These are phyloP conservation scores for Aspergillus udagawae DNA, from an alignment of 2,329 filamentous ascomycete genomes.

Conservation along the genomic window DNA sequence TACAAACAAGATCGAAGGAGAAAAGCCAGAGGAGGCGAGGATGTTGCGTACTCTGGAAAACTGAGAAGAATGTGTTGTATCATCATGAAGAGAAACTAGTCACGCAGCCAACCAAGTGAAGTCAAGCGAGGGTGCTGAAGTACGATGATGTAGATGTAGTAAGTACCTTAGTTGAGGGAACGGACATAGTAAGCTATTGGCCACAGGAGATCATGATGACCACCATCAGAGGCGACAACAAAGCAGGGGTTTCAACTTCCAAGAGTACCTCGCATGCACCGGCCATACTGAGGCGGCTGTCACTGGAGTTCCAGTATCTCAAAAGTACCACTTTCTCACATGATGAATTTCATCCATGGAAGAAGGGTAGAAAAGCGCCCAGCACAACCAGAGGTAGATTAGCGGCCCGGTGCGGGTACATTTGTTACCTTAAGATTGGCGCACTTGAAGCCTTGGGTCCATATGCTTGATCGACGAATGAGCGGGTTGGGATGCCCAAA, in stretches of 20 bases:
- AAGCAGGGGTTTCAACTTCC: neutral
- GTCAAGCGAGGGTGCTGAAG: neutral
- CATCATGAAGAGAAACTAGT: too few relatives aligned
- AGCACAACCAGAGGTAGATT: neutral
- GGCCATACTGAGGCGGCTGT: neutral
- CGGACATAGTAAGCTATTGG: neutral
- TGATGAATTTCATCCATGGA: neutral
- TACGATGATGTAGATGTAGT: neutral
- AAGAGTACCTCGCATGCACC: neutral
- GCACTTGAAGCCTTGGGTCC: neutral
- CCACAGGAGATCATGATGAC: neutral
- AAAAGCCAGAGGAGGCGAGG: neutral
- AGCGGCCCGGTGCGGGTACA: neutral
- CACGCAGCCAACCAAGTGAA: neutral
- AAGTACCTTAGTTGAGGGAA: neutral
- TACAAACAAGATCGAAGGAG: neutral
- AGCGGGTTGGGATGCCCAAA: conserved; percentile 28
- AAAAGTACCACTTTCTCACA: neutral
- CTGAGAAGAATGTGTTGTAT: too few relatives aligned
- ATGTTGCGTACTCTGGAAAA: too few relatives aligned
- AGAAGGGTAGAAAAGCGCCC: neutral
- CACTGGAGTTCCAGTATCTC: neutral
- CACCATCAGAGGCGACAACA: neutral
- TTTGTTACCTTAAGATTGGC: neutral
- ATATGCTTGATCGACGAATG: conserved; percentile 6